Conservation (phyloP, 169 alveolate species). For the Amoebophrya sp. region DNA sequence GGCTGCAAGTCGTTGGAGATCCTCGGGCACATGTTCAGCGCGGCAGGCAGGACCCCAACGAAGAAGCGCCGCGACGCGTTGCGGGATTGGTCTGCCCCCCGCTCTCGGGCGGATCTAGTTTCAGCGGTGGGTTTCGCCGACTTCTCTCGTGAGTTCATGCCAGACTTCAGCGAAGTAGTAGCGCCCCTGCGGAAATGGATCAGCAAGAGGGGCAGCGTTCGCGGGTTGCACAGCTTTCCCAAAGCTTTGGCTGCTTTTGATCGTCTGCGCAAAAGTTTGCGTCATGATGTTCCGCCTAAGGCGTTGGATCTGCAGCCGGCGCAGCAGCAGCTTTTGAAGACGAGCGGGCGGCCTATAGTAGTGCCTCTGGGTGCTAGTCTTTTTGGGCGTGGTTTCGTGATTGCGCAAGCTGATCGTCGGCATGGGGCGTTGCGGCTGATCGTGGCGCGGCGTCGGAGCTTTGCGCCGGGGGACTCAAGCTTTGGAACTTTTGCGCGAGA, state of each 20-base stretch:
- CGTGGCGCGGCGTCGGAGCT: not conserved
- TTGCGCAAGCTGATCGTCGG: not conserved
- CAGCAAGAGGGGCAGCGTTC: not conserved
- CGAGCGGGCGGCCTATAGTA: not conserved
- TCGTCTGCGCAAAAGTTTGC: not conserved
- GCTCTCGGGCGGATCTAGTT: not conserved
- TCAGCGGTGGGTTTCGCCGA: not conserved
- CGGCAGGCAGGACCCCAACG: not conserved
- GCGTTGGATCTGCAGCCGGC: not conserved
- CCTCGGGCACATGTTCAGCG: not conserved
- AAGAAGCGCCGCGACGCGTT: not conserved
- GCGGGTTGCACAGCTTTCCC: not conserved
- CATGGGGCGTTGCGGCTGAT: not conserved
- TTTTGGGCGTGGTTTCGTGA: not conserved
- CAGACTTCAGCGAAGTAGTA: not conserved
- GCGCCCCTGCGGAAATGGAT: not conserved
- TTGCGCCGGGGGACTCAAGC: not conserved
- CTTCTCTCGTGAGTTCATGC: not conserved
- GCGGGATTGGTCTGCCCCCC: not conserved
- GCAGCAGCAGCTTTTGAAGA: not conserved
- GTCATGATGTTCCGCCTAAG: not conserved
- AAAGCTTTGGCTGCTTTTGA: not conserved
- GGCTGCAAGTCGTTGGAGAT: not conserved
- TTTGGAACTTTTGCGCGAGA: not conserved
- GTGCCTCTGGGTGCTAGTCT: not conserved